phyloP scores from a whole-genome alignment of 129 eudicot species.

The Pseudognaphalium luteoalbum region DNA sequence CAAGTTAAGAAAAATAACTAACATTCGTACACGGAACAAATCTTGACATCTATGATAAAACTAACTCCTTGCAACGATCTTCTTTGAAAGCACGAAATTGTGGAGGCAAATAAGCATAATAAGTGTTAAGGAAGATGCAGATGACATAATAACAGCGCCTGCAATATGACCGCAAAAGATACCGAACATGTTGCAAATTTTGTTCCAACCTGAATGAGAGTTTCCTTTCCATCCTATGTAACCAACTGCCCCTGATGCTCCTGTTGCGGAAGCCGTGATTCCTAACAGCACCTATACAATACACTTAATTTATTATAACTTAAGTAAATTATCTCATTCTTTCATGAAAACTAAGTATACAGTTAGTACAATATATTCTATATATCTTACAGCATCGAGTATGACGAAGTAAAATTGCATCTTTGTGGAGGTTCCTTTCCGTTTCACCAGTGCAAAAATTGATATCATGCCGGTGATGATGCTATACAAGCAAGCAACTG shows the following conservation, averaged over 20 bases:
- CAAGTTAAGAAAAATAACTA: too few relatives aligned
- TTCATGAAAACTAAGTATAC: background rate
- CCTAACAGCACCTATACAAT: slow-evolving; percentile 57
- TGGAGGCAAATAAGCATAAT: slow-evolving; percentile 52
- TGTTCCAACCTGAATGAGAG: slow-evolving; percentile 48
- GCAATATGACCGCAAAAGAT: slow-evolving; percentile 55
- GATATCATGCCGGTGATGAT: slow-evolving; percentile 44
- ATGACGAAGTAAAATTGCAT: slow-evolving; percentile 44
- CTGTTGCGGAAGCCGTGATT: slow-evolving; percentile 68
- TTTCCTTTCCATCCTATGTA: slow-evolving; percentile 70
- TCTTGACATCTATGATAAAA: too few relatives aligned
- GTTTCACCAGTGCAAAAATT: slow-evolving; percentile 44
- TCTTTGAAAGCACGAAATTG: slow-evolving; percentile 45
- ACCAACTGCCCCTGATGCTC: slow-evolving; percentile 64
- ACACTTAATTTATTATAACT: background rate
- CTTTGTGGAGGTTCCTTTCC: slow-evolving; percentile 33
- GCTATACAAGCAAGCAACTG: slow-evolving; percentile 55
- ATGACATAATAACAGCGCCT: slow-evolving; percentile 35
- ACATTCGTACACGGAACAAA: too few relatives aligned
- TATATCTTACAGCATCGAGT: slow-evolving; percentile 59
- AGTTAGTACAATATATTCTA: too few relatives aligned
- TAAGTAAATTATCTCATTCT: background rate
- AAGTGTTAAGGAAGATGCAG: slow-evolving; percentile 52
- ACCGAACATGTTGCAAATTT: slow-evolving; percentile 52
- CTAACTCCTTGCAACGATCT: background rate